Evolutionary conservation across 2,329 filamentous ascomycete genomes (phyloP).

Genomic region (Beauveria sp.): DNA sequence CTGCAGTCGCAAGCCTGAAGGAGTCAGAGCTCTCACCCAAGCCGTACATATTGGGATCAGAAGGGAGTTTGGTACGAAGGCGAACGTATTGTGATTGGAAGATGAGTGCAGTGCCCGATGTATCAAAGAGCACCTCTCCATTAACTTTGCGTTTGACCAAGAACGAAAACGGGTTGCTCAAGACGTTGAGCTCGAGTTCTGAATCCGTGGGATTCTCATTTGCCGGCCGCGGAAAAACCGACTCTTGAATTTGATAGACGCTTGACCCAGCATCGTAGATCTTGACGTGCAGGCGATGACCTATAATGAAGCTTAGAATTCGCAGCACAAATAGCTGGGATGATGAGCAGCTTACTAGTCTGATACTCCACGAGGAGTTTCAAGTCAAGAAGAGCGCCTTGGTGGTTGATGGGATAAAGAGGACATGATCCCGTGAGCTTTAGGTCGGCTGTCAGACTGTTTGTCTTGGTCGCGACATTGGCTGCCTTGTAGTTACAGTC

Average conservation of each 20-base stretch:
- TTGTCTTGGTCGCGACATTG: neutral
- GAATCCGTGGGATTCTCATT: constrained; percentile 16
- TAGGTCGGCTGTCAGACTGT: neutral
- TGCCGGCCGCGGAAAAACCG: constrained; percentile 51
- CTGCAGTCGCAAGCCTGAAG: constrained; percentile 55
- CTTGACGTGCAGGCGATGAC: constrained; percentile 63
- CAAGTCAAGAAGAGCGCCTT: neutral
- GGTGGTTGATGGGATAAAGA: neutral
- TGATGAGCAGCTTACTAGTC: neutral
- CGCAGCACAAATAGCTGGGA: neutral
- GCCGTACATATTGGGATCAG: constrained; percentile 66
- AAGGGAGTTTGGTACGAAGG: constrained; percentile 61
- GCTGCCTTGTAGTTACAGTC: neutral
- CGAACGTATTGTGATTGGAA: constrained; percentile 75
- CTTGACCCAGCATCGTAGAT: constrained; percentile 63
- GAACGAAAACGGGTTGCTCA: constrained; percentile 45
- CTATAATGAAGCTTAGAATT: constrained; percentile 26
- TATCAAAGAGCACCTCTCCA: constrained; percentile 58
- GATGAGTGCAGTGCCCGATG: constrained; percentile 56
- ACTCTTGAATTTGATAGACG: constrained; percentile 68
- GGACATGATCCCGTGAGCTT: neutral
- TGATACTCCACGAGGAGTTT: neutral
- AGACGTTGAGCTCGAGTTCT: constrained; percentile 37
- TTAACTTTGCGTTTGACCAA: constrained; percentile 38
- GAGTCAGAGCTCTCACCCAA: constrained; percentile 71